phyloP scores from a whole-genome alignment of 257 asterid species.

The Nemophila menziesii region DNA sequence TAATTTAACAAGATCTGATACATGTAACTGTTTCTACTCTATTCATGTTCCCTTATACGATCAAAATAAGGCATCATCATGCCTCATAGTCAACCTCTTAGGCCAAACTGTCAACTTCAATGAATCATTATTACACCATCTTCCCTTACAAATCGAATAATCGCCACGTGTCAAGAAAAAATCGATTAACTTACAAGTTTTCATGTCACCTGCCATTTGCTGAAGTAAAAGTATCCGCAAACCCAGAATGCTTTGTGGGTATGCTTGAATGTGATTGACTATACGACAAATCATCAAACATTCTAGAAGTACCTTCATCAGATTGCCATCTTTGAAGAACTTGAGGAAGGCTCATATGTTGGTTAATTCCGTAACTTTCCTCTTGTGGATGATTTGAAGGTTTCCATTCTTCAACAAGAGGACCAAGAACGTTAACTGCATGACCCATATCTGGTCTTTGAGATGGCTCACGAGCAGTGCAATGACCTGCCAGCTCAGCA shows the following conservation, averaged over 20 bases:
- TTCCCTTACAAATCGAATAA: not conserved
- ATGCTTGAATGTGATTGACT: slow-evolving; percentile 69
- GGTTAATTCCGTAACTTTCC: slow-evolving; percentile 49
- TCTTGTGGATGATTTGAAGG: slow-evolving; percentile 54
- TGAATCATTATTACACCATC: not conserved
- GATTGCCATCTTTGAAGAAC: slow-evolving; percentile 87
- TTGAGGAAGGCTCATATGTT: slow-evolving; percentile 77
- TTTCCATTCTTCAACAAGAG: slow-evolving; percentile 84
- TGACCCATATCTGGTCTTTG: slow-evolving; percentile 99
- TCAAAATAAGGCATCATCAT: too few species aligned
- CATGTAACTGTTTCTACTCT: not conserved
- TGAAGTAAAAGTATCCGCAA: slow-evolving; percentile 58
- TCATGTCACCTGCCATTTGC: slow-evolving; percentile 54
- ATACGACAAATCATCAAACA: slow-evolving; percentile 61
- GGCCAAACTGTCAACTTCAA: not conserved
- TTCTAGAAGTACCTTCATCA: slow-evolving; percentile 79
- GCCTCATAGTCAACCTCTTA: not conserved
- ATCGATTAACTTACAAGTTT: slow-evolving; percentile 20
- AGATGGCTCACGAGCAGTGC: slow-evolving; percentile 78
- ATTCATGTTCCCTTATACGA: not conserved
- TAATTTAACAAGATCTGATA: not conserved
- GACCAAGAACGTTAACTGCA: slow-evolving; percentile 74
- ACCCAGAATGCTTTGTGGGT: slow-evolving; percentile 57
- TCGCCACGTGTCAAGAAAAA: slow-evolving; percentile 18
- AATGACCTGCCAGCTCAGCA: slow-evolving; percentile 83